phyloP scores from a whole-genome alignment of 176 grass and related monocot species.

The Oryza longistaminata region DNA sequence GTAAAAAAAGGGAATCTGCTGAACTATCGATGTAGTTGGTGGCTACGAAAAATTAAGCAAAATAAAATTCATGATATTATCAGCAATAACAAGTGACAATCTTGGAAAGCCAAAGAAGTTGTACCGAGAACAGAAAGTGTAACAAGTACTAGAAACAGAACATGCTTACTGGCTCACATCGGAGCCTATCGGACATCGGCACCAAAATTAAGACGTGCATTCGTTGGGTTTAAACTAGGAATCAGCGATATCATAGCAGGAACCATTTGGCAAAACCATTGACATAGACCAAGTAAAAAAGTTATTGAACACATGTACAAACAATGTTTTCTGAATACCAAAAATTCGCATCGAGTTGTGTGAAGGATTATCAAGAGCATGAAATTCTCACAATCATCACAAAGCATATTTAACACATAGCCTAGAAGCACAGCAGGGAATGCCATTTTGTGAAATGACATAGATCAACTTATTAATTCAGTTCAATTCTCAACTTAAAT shows the following conservation, averaged over 20 bases:
- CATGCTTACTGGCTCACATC: neutral
- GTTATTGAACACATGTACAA: neutral
- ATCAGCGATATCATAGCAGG: neutral
- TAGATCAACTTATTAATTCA: neutral
- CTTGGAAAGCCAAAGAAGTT: neutral
- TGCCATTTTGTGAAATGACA: neutral
- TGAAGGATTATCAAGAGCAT: neutral
- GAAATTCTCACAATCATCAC: no score
- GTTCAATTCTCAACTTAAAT: neutral
- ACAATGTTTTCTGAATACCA: neutral
- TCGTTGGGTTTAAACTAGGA: neutral
- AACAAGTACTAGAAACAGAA: no score
- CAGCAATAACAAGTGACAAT: neutral
- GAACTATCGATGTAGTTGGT: constrained; percentile 43
- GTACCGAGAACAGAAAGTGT: neutral
- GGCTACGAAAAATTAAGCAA: constrained; percentile 30
- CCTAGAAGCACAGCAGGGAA: no score
- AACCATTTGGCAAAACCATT: neutral
- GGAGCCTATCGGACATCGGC: neutral
- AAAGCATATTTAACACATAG: no score
- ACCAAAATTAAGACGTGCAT: neutral
- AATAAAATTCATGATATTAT: neutral
- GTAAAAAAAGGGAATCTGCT: neutral
- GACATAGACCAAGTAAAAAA: neutral
- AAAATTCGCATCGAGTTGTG: neutral